These are phyloP conservation scores for Trametes hirsuta DNA, from an alignment of 1,284 basidiomycete genomes.

Conservation along the genomic window DNA sequence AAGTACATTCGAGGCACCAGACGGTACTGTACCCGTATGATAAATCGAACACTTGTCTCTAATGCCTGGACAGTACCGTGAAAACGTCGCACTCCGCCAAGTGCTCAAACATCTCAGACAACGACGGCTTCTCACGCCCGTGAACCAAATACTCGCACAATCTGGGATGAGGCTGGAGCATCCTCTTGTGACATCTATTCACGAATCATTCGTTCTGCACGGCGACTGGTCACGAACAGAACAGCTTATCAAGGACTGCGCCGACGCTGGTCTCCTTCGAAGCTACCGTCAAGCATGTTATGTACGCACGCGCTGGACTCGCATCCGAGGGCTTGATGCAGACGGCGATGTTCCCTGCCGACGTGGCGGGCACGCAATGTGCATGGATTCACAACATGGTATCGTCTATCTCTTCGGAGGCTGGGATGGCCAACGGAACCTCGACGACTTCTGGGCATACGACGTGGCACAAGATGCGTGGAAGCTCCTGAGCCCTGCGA, in stretches of 20 bases:
- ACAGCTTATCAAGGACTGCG: slow-evolving; percentile 51
- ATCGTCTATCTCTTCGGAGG: slow-evolving; percentile 81
- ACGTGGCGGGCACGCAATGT: slow-evolving; percentile 84
- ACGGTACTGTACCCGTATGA: slow-evolving; percentile 46
- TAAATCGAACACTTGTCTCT: not conserved
- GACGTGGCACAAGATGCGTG: slow-evolving; percentile 65
- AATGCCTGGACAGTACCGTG: slow-evolving; percentile 54
- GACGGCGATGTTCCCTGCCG: slow-evolving; percentile 66
- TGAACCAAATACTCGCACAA: slow-evolving; percentile 59
- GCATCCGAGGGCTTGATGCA: slow-evolving; percentile 56
- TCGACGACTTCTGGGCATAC: slow-evolving; percentile 85
- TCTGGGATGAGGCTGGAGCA: slow-evolving; percentile 69
- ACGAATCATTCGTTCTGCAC: slow-evolving; percentile 65
- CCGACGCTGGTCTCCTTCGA: slow-evolving; percentile 59
- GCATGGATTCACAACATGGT: slow-evolving; percentile 67
- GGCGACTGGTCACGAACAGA: slow-evolving; percentile 71
- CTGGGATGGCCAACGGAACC: slow-evolving; percentile 73
- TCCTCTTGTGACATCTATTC: slow-evolving; percentile 68
- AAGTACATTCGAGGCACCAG: slow-evolving; percentile 54
- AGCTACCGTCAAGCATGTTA: slow-evolving; percentile 58
- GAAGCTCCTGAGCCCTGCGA: slow-evolving; percentile 61
- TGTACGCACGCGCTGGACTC: slow-evolving; percentile 60
- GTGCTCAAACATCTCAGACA: slow-evolving; percentile 82
- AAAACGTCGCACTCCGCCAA: slow-evolving; percentile 65
- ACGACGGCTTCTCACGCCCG: slow-evolving; percentile 71